Percentiles rank a stretch among this genome's conserved stretches.
These are phyloP conservation scores for Colletotrichum sp. DNA, from an alignment of 2,329 filamentous ascomycete species.

Conservation along the genomic window DNA sequence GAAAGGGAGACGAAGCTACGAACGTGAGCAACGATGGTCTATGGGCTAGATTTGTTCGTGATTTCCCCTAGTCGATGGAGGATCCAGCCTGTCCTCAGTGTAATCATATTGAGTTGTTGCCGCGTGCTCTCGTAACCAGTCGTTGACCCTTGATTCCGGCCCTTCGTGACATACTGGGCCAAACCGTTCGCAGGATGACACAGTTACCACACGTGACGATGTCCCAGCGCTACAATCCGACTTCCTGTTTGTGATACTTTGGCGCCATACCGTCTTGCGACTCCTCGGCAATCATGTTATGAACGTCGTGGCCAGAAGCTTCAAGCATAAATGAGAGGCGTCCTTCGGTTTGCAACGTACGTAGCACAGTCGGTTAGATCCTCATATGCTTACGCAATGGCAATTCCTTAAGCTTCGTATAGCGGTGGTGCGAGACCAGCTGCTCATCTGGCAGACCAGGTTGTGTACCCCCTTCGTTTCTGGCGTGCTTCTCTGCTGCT, in stretches of 20 bases:
- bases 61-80: neutral
- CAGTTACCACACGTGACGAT: neutral
- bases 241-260: neutral
- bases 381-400: no score
- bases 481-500: neutral
- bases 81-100: neutral
- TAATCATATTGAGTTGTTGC: neutral
- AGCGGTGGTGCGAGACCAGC: no score
- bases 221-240: neutral
- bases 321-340: neutral
- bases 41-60: neutral
- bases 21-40: neutral
- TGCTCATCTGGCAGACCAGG: no score
- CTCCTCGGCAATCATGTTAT: fast-evolving
- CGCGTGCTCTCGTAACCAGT: neutral
- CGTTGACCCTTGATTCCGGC: neutral
- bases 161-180: neutral
- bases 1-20: neutral
- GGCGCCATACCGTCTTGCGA: neutral
- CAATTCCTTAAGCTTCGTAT: no score
- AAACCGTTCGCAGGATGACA: neutral
- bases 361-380: no score
- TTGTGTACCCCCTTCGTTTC: no score
- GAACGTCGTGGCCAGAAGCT: neutral
- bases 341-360: no score